Base-by-base conservation (phyloP, 306 rosid genomes). In the Canavalia gladiata region DNA sequence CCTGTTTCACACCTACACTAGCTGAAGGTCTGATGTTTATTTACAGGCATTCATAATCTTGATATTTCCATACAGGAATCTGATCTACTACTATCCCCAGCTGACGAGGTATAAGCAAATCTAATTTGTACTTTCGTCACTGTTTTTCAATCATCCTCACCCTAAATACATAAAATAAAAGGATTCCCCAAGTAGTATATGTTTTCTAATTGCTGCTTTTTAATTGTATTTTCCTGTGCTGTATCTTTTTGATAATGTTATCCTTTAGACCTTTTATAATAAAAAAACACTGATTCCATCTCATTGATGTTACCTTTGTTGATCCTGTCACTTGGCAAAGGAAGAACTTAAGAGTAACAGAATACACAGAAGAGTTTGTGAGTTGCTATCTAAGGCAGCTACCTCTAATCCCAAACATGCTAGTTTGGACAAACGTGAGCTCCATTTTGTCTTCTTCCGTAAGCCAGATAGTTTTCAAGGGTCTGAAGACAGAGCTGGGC, bases 301-400 rank as follows among this genome's bases (percentile, higher is more conserved):
- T 60, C 41, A 34, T 75, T 82, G 78, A 62, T 86, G 77, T 74
- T 80, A 55, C 84, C 65, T 68, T 39, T 82, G 3, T 85, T 66
- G 64, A 74, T 84, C 71, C 68, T 89, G 64, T 79, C 87, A 59
- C 78, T 89, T 83, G 84, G 85, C 77, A 82, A 91, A 95, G 99
- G 96, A 91, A 90, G 99, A 93, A 88, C 77, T 95, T 86, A 95
- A 89, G 87, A 88, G 86, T 81, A 90, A 18, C 83, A 87, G 96
- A 76, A 95, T 95, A 78, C 92, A 79, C 50, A 89, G 91, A 83
- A 89, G 97, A 86, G 91, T 95, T 82, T 83, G 87, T 85, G 98
- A 93, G 80, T 86, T 95, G 86, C 91, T 95, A 55, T 88, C 92
- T 73, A 93, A 93, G 90, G 96, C 94, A 73, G 94, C 91, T 25